Evolutionary conservation across 345 rosid species (phyloP).

Genomic region (Sonneratia caseolaris): DNA sequence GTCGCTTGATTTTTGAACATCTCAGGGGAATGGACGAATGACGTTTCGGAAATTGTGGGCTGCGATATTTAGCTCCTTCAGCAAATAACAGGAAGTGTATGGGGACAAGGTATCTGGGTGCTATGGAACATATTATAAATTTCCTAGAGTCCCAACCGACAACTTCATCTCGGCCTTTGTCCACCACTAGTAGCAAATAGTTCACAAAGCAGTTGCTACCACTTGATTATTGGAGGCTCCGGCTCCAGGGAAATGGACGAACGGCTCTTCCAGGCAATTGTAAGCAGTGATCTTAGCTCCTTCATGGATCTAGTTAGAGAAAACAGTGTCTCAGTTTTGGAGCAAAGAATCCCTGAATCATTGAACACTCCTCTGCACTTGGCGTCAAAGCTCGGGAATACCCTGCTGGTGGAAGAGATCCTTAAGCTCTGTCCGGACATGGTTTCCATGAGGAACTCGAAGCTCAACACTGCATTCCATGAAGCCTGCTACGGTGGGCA

Average conservation of each 20-base stretch:
- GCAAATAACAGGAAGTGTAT: too few relatives aligned
- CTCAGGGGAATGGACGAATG: too few relatives aligned
- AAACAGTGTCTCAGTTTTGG: neutral
- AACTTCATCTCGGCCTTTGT: too few relatives aligned
- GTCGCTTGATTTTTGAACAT: too few relatives aligned
- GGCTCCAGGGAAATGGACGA: neutral
- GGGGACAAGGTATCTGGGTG: too few relatives aligned
- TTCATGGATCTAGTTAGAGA: neutral
- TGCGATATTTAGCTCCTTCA: too few relatives aligned
- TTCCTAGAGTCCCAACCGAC: too few relatives aligned
- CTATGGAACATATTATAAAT: too few relatives aligned
- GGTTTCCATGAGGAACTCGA: neutral
- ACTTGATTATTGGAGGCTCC: too few relatives aligned
- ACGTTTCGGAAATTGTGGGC: too few relatives aligned
- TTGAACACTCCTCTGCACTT: conserved; percentile 1
- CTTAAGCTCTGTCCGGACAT: neutral
- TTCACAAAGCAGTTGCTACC: too few relatives aligned
- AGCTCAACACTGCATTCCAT: neutral
- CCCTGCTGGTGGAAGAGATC: conserved; percentile 1
- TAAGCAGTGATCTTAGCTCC: neutral
- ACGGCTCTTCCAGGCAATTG: neutral
- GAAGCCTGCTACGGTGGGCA: conserved; percentile 2
- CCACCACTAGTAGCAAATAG: too few relatives aligned
- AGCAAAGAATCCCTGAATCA: neutral
- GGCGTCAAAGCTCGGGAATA: neutral